Evolutionary conservation across 768 basidiomycete species (phyloP), one percentile per base, ranked within the genome.

Genomic region (Zangia roseola): DNA sequence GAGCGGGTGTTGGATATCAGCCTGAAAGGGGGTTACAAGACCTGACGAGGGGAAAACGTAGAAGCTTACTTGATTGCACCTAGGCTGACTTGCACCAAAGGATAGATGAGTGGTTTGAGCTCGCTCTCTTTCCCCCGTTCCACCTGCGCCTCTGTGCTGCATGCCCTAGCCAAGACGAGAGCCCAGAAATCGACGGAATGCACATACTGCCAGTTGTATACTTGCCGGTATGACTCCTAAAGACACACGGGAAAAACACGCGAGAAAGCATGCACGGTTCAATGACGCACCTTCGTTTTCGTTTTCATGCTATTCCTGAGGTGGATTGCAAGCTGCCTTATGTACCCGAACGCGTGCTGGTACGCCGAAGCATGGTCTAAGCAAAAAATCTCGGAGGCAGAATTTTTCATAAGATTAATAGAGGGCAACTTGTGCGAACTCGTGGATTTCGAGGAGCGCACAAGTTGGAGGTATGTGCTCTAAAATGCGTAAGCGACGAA

Each of bases 191-290:
- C 97, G 55, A 99, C 74, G 50, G 84, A 91, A 66, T 99, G 97
- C 3, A 86, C 88, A 57, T 87, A 97, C 71, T 97, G 97, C 97
- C 97, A 99, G 71, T 97, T 99, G 71, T 99, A 97, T 19, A 99
- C 95, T 59, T 88, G 86, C 67, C 86, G 87, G 71, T 88, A 94
- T 9, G 91, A 84, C 57, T 98, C 94, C 86, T 92, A 66, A 28
- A 28, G 33, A 51, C 23, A 45, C 38, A 16, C 28, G 49, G 40
- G 40, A 43, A 49, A 49, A 40, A 56, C 13, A 56, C 8, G 51
- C 49, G 17, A 3, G 44, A 34, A 19, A 51, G 36, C 19, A 46
- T 13, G 35, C 37, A 10, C 20, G 14, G 44, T 40, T 17, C 26
- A 31, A 52, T 28, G 21, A 62, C 73, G 6, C 36, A 86, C 91